Evolutionary conservation across 306 rosid genomes (phyloP).

Genomic region (Citrullus colocynthis): DNA sequence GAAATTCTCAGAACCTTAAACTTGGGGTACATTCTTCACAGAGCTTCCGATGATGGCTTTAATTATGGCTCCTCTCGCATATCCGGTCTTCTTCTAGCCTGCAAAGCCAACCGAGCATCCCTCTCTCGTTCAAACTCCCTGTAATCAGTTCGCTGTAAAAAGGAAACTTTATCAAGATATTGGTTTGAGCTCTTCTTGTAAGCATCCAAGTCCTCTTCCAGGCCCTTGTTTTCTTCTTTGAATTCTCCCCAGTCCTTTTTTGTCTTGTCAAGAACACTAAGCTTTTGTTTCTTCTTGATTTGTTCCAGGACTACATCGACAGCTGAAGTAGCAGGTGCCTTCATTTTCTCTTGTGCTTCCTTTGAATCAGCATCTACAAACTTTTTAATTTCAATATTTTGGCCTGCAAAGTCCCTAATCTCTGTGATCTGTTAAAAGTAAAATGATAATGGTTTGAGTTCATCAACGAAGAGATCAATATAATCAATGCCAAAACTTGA

Average conservation of each 20-base stretch:
- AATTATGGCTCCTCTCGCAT: slow-evolving; percentile 58
- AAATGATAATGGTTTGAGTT: not conserved
- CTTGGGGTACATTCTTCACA: not conserved
- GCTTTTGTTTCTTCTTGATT: slow-evolving; percentile 89
- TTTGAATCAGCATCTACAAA: slow-evolving; percentile 76
- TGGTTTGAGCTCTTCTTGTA: slow-evolving; percentile 97
- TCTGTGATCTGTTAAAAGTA: slow-evolving; percentile 54
- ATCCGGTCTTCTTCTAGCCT: slow-evolving; percentile 67
- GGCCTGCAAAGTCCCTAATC: slow-evolving; percentile 94
- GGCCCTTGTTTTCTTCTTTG: slow-evolving; percentile 69
- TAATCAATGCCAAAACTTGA: not conserved
- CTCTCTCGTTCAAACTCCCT: slow-evolving; percentile 96
- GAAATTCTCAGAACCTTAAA: not conserved
- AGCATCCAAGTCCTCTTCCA: slow-evolving; percentile 85
- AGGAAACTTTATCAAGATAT: slow-evolving; percentile 76
- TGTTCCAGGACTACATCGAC: slow-evolving; percentile 84
- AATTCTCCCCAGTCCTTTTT: slow-evolving; percentile 97
- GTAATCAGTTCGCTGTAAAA: slow-evolving; percentile 87
- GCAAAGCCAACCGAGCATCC: slow-evolving; percentile 77
- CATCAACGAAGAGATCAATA: not conserved
- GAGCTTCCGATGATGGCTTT: not conserved
- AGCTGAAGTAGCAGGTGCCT: slow-evolving; percentile 61
- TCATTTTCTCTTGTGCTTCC: slow-evolving; percentile 63
- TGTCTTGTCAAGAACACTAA: slow-evolving; percentile 91
- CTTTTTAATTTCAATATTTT: slow-evolving; percentile 76